A percentile compares a stretch with the other conserved stretches of the same genome.
phyloP scores from a whole-genome alignment of 495 filamentous ascomycete species.

The Penicillium samsonianum region DNA sequence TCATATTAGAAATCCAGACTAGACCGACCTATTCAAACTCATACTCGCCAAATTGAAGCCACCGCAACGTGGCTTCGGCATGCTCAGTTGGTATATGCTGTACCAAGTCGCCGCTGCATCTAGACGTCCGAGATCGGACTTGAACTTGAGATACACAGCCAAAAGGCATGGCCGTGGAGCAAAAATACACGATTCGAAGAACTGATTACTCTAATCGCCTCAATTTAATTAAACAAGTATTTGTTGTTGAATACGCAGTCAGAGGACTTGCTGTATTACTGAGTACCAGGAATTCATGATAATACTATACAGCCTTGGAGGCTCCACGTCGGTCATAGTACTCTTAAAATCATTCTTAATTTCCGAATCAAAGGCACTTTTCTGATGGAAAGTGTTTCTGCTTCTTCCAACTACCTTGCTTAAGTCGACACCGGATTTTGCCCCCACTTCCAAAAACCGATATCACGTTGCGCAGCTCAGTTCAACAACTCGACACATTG shows the following conservation, averaged over 20 bases:
- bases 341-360: background rate
- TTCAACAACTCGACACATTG: too few relatives aligned
- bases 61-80: background rate
- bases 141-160: background rate
- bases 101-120: background rate
- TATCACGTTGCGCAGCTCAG: too few relatives aligned
- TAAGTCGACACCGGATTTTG: too few relatives aligned
- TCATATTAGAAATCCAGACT: background rate
- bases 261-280: background rate
- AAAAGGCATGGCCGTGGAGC: background rate
- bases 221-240: background rate
- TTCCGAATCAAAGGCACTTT: background rate
- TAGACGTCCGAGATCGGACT: constrained; percentile 8
- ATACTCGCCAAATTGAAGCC: background rate
- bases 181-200: too few relatives aligned
- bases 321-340: background rate
- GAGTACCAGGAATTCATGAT: background rate
- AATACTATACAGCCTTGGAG: too few relatives aligned
- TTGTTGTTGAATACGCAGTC: background rate
- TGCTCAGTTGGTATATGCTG: background rate
- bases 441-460: background rate
- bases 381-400: background rate
- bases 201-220: background rate
- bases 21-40: background rate
- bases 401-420: background rate